Percentiles rank a stretch among this genome's conserved stretches.
Evolutionary conservation across 768 basidiomycete species (phyloP).

Genomic region (Suillus americanus): DNA sequence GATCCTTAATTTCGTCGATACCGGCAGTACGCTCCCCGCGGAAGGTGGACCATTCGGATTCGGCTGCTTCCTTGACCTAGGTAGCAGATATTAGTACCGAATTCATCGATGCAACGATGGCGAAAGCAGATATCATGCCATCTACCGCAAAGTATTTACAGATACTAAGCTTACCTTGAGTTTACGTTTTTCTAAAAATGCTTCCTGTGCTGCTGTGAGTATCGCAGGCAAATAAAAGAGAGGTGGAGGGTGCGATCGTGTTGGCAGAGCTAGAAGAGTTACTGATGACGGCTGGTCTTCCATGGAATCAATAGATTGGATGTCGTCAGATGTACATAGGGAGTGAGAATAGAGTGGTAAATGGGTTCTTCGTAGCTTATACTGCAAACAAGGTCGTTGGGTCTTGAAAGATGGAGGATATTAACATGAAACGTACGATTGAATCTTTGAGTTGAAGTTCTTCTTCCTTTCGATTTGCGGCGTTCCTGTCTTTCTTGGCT

Average conservation of each 20-base stretch:
- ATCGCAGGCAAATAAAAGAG: conserved; percentile 75
- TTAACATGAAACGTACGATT: conserved; percentile 50
- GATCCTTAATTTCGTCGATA: conserved; percentile 58
- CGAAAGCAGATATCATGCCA: background rate
- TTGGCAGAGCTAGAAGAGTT: conserved; percentile 45
- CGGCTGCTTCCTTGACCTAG: conserved; percentile 60
- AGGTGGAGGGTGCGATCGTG: conserved; percentile 71
- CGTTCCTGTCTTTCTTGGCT: conserved; percentile 78
- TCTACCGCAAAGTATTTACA: background rate
- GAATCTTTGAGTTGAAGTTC: conserved; percentile 81
- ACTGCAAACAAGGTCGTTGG: conserved; percentile 39
- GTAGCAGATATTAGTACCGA: background rate
- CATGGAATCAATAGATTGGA: conserved; percentile 41
- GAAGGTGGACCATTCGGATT: conserved; percentile 71
- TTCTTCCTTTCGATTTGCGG: conserved; percentile 78
- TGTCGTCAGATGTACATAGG: conserved; percentile 69
- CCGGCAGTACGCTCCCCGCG: conserved; percentile 55
- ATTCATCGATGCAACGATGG: background rate
- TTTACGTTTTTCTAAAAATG: conserved; percentile 61
- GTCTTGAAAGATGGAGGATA: background rate
- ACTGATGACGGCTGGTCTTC: conserved; percentile 23
- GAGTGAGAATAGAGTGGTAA: conserved; percentile 76
- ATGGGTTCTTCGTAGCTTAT: conserved; percentile 70
- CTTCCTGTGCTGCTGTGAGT: conserved; percentile 67
- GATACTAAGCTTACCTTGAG: conserved; percentile 46